A percentile compares a stretch with the other conserved stretches of the same genome.
These are phyloP conservation scores for Globisporangium iwayamae DNA, from an alignment of 352 stramenopile genomes.

Conservation along the genomic window DNA sequence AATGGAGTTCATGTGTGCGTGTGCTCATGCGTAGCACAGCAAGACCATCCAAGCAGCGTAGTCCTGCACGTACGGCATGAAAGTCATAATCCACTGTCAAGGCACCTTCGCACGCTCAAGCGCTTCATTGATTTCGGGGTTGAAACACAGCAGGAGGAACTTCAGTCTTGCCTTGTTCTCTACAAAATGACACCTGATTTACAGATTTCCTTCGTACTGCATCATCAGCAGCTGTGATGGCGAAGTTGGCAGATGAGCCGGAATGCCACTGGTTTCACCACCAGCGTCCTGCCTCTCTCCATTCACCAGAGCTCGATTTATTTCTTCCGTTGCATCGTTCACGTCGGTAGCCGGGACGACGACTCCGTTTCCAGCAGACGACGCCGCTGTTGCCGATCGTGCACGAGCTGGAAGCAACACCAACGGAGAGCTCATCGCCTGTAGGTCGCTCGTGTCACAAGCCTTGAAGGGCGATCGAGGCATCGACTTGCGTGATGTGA, in stretches of 20 bases:
- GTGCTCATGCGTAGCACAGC: not conserved
- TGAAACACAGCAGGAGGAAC: too few relatives aligned
- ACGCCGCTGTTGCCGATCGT: not conserved
- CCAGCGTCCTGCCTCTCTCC: not conserved
- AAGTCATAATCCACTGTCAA: not conserved
- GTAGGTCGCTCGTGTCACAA: not conserved
- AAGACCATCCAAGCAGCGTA: not conserved
- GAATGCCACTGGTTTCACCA: not conserved
- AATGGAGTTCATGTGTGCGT: constrained; percentile 8
- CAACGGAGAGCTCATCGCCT: not conserved
- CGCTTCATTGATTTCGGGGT: not conserved
- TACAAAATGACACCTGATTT: not conserved
- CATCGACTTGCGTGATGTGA: constrained; percentile 5
- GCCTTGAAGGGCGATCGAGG: constrained; percentile 7
- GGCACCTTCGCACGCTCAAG: not conserved
- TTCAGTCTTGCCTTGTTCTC: too few relatives aligned
- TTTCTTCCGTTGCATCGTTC: not conserved
- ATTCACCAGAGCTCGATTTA: not conserved
- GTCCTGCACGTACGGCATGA: not conserved
- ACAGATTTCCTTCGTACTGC: constrained; percentile 19
- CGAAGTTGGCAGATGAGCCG: not conserved
- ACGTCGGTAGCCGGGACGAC: not conserved
- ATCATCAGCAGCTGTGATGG: constrained; percentile 11
- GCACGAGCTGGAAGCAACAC: not conserved
- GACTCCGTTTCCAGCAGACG: not conserved